Percentiles rank a stretch among this genome's conserved stretches.
Evolutionary conservation across 345 rosid species (phyloP).

Genomic region (Cardamine resedifolia): DNA sequence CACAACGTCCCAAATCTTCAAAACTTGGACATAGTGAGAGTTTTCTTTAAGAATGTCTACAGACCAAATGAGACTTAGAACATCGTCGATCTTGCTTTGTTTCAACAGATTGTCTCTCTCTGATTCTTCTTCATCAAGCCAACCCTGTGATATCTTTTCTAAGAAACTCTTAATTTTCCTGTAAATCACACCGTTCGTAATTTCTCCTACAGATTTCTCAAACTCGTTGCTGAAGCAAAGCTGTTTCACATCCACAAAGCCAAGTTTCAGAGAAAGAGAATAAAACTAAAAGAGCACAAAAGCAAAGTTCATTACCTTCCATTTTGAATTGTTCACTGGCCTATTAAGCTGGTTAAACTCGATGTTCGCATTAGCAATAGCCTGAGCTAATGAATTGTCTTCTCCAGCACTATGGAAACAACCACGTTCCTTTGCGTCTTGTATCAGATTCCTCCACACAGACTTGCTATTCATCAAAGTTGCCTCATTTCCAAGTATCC

Average conservation of each 20-base stretch:
- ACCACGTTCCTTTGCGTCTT: conserved; percentile 36
- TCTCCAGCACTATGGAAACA: conserved; percentile 42
- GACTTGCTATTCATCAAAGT: conserved; percentile 39
- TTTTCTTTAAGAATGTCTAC: conserved; percentile 37
- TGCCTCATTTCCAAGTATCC: conserved; percentile 50
- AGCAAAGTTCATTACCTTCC: conserved; percentile 27
- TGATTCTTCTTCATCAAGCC: conserved; percentile 28
- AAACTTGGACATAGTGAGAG: conserved; percentile 28
- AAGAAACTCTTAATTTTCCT: conserved; percentile 13
- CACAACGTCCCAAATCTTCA: conserved; percentile 43
- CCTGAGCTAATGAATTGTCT: conserved; percentile 33
- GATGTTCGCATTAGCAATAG: conserved; percentile 21
- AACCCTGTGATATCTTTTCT: conserved; percentile 37
- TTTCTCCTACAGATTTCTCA: conserved; percentile 17
- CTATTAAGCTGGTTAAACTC: conserved; percentile 27
- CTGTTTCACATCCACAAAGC: conserved; percentile 28
- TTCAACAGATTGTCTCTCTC: conserved; percentile 37
- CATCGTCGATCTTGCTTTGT: conserved; percentile 47
- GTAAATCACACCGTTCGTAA: background rate
- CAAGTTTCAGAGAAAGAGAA: background rate
- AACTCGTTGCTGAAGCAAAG: conserved; percentile 40
- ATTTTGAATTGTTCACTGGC: conserved; percentile 17
- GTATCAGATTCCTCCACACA: conserved; percentile 41
- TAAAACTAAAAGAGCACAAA: background rate
- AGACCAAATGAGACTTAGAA: conserved; percentile 34